A percentile compares a stretch with the other conserved stretches of the same genome.
Conservation (phyloP, 2,329 filamentous ascomycete species). For the Talaromyces atroroseus region DNA sequence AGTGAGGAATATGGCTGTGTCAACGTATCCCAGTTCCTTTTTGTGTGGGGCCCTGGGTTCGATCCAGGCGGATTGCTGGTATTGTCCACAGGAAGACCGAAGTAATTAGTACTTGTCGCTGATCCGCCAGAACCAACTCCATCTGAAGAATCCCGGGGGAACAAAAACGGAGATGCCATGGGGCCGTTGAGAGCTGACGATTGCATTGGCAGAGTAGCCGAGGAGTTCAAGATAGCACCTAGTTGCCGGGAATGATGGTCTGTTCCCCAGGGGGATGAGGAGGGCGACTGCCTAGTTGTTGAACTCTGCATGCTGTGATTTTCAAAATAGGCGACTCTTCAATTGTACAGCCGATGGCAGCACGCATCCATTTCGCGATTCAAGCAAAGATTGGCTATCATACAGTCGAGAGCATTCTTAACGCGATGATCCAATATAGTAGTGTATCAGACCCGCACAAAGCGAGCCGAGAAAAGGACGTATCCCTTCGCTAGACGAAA, state of each 20-base stretch:
- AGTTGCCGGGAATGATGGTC: constrained; percentile 15
- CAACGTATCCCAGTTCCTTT: constrained; percentile 69
- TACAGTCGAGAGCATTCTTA: not conserved
- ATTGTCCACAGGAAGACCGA: constrained; percentile 64
- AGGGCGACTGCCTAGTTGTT: constrained; percentile 5
- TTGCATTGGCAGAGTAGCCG: constrained; percentile 47
- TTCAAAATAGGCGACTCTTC: not conserved
- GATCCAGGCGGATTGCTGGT: constrained; percentile 59
- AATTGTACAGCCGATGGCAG: not conserved
- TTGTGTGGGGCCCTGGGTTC: constrained; percentile 52
- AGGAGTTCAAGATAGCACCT: constrained; percentile 38
- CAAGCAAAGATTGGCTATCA: not conserved
- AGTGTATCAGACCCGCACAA: not conserved
- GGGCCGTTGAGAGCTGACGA: constrained; percentile 53
- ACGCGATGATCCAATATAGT: not conserved
- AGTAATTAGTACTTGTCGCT: constrained; percentile 73
- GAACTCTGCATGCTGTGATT: constrained; percentile 8
- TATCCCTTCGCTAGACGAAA: not conserved
- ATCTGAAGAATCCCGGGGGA: constrained; percentile 42
- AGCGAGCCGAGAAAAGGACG: not conserved
- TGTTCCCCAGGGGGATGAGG: constrained; percentile 5
- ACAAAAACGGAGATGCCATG: constrained; percentile 48
- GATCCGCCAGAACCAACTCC: constrained; percentile 20
- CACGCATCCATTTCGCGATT: constrained; percentile 8
- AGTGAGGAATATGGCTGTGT: constrained; percentile 64